These are phyloP conservation scores for Saprolegnia diclina DNA, from an alignment of 352 stramenopile species.

Conservation along the genomic window DNA sequence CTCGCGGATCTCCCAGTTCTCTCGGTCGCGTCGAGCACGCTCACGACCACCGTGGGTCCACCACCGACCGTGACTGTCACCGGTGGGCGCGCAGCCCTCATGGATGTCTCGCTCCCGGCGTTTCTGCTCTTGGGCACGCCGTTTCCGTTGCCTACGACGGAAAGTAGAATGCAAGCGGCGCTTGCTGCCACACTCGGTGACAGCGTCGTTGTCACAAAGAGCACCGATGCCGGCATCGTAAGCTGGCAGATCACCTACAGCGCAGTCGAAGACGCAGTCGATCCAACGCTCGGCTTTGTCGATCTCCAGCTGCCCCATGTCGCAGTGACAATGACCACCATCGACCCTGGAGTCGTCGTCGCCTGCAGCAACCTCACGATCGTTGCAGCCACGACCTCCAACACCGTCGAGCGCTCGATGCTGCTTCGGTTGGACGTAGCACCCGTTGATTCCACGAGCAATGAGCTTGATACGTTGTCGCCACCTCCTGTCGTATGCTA, in stretches of 20 bases:
- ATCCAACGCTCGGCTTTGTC: neutral
- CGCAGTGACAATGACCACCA: neutral
- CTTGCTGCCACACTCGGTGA: no score
- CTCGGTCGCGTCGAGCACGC: neutral
- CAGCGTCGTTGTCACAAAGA: neutral
- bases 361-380: neutral
- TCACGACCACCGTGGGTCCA: neutral
- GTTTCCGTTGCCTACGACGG: neutral
- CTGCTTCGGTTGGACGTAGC: no score
- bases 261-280: neutral
- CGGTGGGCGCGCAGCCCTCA: neutral
- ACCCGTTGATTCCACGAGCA: no score
- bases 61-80: neutral
- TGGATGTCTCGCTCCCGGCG: neutral
- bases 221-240: neutral
- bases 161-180: neutral
- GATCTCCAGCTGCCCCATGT: neutral
- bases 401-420: no score
- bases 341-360: neutral
- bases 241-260: slow-evolving; percentile 2
- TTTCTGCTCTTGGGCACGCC: neutral
- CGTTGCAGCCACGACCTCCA: no score
- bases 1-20: neutral
- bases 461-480: no score
- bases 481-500: no score